Evolutionary conservation across 2,329 filamentous ascomycete genomes (phyloP), one percentile per base, ranked within the genome.

Genomic region (Xylaria sp.): DNA sequence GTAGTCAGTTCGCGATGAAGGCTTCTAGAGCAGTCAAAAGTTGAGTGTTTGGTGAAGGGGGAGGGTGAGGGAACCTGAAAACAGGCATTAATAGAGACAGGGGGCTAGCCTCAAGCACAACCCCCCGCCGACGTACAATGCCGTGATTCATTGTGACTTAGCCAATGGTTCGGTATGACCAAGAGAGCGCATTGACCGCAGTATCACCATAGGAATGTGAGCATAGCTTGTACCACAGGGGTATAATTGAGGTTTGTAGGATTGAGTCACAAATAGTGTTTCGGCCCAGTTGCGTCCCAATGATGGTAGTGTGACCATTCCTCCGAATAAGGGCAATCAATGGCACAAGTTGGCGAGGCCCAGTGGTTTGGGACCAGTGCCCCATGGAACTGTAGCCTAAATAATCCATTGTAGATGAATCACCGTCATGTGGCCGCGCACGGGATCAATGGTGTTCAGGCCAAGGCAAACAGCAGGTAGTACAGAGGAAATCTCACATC

Each of bases 381-480:
- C 33, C 15, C 4, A 15, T 44, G 29, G 31, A 55, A 31, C 62
- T 29, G 47, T 6, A 53, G 54, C 38, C 55, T 39, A 45, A 15
- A 53, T 22, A 7, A 5, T 36, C n/a, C 42, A 49, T 50, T 39
- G 22, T 39, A 10, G 51, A n/a, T 31, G 56, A 55, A 42, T 65
- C 27, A 54, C 22, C 20, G 3, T 36, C n/a, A 31, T 33, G n/a
- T 5, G 39, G 55, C 5, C n/a, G 9, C 20, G 31, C 47, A 60
- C 25, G 49, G 39, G 47, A 22, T 47, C 39, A 45, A 33, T 29
- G 11, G 33, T 36, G 22, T 31, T 6, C 45, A 7, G 38, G 11
- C 17, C 31, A n/a, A 20, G 9, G 44, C 50, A 61, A 65, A 65
- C 55, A 59, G 31, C 10, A 15, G 25, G n/a, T 27, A 47, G 55